These are phyloP conservation scores for Mucor lusitanicus DNA, from an alignment of 371 early-diverging fungal species.

Conservation along the genomic window DNA sequence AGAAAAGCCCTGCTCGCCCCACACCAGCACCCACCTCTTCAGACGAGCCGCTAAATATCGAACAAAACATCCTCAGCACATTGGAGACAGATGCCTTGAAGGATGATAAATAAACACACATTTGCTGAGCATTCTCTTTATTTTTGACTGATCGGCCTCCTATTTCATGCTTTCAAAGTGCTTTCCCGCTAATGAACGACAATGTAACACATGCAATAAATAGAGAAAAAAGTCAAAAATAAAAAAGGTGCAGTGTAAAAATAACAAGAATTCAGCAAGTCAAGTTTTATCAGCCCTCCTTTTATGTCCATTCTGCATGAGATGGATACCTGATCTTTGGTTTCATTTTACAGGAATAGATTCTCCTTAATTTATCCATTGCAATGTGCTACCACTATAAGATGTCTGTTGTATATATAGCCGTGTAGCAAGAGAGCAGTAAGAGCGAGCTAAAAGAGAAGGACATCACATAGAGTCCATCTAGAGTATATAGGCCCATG, in stretches of 20 bases:
- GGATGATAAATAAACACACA: neutral
- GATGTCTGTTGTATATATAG: neutral
- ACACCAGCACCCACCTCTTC: neutral
- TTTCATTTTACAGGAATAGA: neutral
- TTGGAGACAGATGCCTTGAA: neutral
- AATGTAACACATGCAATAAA: constrained; percentile 3
- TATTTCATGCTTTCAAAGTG: neutral
- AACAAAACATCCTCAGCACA: neutral
- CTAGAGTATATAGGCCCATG: neutral
- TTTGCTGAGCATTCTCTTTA: neutral
- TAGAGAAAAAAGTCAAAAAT: neutral
- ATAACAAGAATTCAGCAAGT: neutral
- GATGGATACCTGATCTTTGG: neutral
- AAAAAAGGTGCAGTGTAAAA: neutral
- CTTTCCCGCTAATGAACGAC: constrained; percentile 12
- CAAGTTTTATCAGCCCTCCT: neutral
- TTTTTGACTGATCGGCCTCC: neutral
- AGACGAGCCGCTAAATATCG: neutral
- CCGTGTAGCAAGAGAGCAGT: neutral
- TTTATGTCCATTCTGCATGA: neutral
- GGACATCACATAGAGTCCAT: neutral
- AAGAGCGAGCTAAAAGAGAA: neutral
- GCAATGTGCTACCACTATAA: neutral
- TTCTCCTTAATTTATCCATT: neutral
- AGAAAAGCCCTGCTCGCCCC: constrained; percentile 20